Evolutionary conservation across 495 filamentous ascomycete species (phyloP).

Genomic region (Penicillium simplicissimum): DNA sequence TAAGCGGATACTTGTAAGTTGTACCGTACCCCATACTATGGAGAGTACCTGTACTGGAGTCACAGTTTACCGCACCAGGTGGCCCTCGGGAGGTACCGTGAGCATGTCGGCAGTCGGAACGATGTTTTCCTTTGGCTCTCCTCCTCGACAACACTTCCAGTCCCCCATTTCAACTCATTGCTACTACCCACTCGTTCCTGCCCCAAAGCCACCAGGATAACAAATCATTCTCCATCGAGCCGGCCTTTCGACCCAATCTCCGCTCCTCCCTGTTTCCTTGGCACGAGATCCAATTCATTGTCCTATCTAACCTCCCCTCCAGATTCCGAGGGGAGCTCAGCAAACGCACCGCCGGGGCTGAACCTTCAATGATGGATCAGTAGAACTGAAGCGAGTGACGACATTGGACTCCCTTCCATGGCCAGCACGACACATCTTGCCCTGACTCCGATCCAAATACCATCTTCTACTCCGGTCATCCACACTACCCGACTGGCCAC

Average conservation of each 20-base stretch:
- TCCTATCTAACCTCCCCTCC: not conserved
- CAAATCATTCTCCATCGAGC: not conserved
- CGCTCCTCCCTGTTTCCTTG: not conserved
- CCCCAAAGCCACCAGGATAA: not conserved
- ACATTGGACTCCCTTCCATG: conserved; percentile 27
- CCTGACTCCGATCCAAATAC: conserved; percentile 11
- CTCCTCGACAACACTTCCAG: conserved; percentile 9
- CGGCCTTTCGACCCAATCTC: not conserved
- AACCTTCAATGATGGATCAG: conserved; percentile 23
- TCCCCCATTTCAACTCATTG: conserved; percentile 3
- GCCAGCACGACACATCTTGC: conserved; percentile 16
- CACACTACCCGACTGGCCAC: not conserved
- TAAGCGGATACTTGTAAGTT: not conserved
- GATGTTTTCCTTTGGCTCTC: conserved; percentile 13
- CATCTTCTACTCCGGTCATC: conserved; percentile 1
- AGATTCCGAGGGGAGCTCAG: not conserved
- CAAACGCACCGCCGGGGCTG: not conserved
- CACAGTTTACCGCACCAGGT: not conserved
- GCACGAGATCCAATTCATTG: not conserved
- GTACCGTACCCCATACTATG: not conserved
- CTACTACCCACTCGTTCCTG: not conserved
- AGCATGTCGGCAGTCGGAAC: conserved; percentile 29
- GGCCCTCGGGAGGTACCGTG: conserved; percentile 33
- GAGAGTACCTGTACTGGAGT: no score
- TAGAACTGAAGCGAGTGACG: conserved; percentile 14